These are phyloP conservation scores for Leccinum boreale DNA, from an alignment of 768 basidiomycete species.

Conservation along the genomic window DNA sequence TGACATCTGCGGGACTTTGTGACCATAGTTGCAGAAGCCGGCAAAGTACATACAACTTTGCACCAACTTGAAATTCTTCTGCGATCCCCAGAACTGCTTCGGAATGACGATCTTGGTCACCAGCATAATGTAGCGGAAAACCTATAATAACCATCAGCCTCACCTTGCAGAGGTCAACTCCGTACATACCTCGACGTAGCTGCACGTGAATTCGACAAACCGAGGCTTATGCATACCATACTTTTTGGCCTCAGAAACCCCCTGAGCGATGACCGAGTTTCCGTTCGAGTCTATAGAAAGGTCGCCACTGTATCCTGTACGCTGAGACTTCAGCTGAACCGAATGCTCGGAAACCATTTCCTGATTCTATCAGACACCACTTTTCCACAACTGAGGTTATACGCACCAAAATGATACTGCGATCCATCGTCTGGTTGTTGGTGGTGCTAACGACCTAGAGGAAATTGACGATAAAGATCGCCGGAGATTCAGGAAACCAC, in stretches of 20 bases:
- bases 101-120: conserved; percentile 73
- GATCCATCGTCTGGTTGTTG: conserved; percentile 48
- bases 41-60: conserved; percentile 45
- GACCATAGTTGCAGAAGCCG: neutral
- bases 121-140: conserved; percentile 61
- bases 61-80: conserved; percentile 58
- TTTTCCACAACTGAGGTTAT: neutral
- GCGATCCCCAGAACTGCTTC: conserved; percentile 73
- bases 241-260: conserved; percentile 45
- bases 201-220: conserved; percentile 77
- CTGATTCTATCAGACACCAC: conserved; percentile 34
- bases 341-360: conserved; percentile 75
- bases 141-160: conserved; percentile 39
- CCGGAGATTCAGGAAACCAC: neutral
- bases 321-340: conserved; percentile 53
- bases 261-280: conserved; percentile 42
- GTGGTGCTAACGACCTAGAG: conserved; percentile 39
- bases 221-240: conserved; percentile 58
- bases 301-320: conserved; percentile 32
- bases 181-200: conserved; percentile 52
- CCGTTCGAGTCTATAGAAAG: conserved; percentile 54
- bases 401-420: conserved; percentile 59
- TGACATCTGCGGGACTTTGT: conserved; percentile 51
- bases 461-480: neutral
- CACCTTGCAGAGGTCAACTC: neutral